Percentiles rank a stretch among this genome's conserved stretches.
Conservation (phyloP, 2,329 filamentous ascomycete genomes). For the Penicillium crustosum region DNA sequence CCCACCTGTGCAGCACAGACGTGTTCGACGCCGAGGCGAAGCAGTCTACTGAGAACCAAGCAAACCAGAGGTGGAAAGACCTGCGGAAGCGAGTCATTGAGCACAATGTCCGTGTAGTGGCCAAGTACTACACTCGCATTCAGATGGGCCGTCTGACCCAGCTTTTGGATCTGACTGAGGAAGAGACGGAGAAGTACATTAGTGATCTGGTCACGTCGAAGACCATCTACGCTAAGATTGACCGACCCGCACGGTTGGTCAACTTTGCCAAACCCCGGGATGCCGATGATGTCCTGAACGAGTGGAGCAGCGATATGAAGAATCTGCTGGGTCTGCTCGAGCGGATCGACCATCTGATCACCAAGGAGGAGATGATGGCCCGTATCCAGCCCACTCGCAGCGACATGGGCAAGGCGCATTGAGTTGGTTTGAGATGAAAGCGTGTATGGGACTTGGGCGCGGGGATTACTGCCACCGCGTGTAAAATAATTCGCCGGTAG, state of each 20-base stretch:
- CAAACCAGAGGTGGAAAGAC: conserved; percentile 85
- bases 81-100: conserved; percentile 97
- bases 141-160: conserved; percentile 86
- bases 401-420: conserved; percentile 42
- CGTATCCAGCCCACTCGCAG: conserved; percentile 70
- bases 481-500: conserved; percentile 36
- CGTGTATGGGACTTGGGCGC: conserved; percentile 6
- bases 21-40: conserved; percentile 71
- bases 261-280: conserved; percentile 93
- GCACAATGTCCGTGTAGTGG: conserved; percentile 95
- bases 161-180: conserved; percentile 85
- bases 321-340: conserved; percentile 80
- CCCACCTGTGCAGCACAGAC: conserved; percentile 83
- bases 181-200: conserved; percentile 99
- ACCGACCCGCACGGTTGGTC: conserved; percentile 86
- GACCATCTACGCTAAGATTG: conserved; percentile 97
- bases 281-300: conserved; percentile 93
- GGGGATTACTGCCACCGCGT: conserved; percentile 23
- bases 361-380: conserved; percentile 99
- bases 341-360: conserved; percentile 95
- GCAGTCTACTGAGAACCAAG: conserved; percentile 72
- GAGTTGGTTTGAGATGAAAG: conserved; percentile 11
- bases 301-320: conserved; percentile 99
- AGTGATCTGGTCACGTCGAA: conserved; percentile 95
- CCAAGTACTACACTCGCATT: conserved; percentile 98